phyloP scores from a whole-genome alignment of 1,284 basidiomycete genomes.

The Paramarasmius palmivorus region DNA sequence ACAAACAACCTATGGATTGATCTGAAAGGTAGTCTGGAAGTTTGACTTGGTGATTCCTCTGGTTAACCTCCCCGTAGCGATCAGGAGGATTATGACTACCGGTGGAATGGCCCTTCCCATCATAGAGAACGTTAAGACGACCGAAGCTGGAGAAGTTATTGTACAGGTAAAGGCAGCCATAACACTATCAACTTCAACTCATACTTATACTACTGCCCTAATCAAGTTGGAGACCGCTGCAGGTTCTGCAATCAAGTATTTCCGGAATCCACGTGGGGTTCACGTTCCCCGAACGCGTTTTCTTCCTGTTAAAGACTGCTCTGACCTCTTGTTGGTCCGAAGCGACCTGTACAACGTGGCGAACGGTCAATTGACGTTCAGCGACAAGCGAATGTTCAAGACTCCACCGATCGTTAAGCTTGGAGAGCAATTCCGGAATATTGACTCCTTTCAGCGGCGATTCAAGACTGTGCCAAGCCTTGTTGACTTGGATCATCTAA shows the following conservation, averaged over 20 bases:
- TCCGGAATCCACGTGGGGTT: constrained; percentile 92
- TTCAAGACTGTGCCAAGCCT: constrained; percentile 98
- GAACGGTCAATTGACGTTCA: constrained; percentile 94
- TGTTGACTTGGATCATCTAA: constrained; percentile 93
- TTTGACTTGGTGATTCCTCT: constrained; percentile 1
- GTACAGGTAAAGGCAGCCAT: constrained; percentile 45
- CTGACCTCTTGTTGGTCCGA: constrained; percentile 93
- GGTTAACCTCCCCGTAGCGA: constrained; percentile 40
- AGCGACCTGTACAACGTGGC: constrained; percentile 94
- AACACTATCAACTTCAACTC: not conserved
- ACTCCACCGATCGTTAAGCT: constrained; percentile 98
- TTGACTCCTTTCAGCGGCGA: constrained; percentile 95
- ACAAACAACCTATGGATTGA: constrained; percentile 99
- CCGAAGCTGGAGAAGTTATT: constrained; percentile 88
- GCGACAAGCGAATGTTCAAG: constrained; percentile 87
- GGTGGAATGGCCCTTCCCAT: constrained; percentile 91
- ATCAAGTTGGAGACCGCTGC: constrained; percentile 94
- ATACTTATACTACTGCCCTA: constrained; percentile 14
- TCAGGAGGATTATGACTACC: constrained; percentile 93
- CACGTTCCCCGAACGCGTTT: constrained; percentile 98
- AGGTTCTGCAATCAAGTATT: constrained; percentile 98
- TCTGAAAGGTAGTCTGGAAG: constrained; percentile 60
- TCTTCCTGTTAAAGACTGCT: constrained; percentile 94
- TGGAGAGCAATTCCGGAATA: constrained; percentile 93
- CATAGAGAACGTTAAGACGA: constrained; percentile 94